Evolutionary conservation across 495 filamentous ascomycete genomes (phyloP).

Genomic region (Ramalina peruviana): DNA sequence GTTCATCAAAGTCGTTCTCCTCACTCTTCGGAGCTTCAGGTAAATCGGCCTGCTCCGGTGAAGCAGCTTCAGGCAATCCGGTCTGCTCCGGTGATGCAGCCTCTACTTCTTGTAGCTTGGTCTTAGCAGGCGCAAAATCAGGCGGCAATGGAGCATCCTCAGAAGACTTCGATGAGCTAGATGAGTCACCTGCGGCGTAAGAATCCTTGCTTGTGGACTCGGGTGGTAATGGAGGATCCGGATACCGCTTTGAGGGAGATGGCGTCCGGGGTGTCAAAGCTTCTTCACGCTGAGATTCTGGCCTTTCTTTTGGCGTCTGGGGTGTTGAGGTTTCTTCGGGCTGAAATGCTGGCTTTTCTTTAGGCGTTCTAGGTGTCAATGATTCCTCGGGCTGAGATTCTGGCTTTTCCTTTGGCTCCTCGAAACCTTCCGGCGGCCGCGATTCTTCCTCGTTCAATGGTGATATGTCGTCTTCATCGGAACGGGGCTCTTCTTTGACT

Average conservation of each 20-base stretch:
- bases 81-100: slow-evolving; percentile 21
- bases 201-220: slow-evolving; percentile 55
- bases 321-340: neutral
- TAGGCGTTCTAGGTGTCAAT: neutral
- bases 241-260: neutral
- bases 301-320: too few species aligned
- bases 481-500: slow-evolving; percentile 20
- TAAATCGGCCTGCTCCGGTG: slow-evolving; percentile 11
- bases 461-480: slow-evolving; percentile 11
- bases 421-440: slow-evolving; percentile 7
- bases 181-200: slow-evolving; percentile 53
- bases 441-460: slow-evolving; percentile 10
- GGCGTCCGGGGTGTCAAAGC: neutral
- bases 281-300: neutral
- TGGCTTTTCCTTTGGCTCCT: neutral
- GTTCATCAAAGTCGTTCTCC: neutral
- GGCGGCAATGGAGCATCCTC: slow-evolving; percentile 28
- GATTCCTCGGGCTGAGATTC: neutral
- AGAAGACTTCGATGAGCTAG: slow-evolving; percentile 46
- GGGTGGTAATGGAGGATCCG: slow-evolving; percentile 57
- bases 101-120: slow-evolving; percentile 21
- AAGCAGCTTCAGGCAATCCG: slow-evolving; percentile 8
- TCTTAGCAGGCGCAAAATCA: slow-evolving; percentile 27
- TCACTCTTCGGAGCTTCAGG: slow-evolving; percentile 11
- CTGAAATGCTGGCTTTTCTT: neutral